phyloP scores from a whole-genome alignment of 805 yeast species.

The Kodamaea nitidulidarum region DNA sequence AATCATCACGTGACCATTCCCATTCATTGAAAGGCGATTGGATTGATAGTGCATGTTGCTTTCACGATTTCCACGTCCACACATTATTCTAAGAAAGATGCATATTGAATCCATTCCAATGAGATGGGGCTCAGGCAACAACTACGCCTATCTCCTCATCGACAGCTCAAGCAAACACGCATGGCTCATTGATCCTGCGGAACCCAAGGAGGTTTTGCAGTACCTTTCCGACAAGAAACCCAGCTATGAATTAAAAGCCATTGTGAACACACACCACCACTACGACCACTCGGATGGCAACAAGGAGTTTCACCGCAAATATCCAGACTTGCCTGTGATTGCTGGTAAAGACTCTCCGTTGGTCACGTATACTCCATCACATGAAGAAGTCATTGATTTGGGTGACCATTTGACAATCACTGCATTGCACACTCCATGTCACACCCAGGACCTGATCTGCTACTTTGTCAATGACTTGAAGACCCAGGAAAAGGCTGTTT shows the following conservation, averaged over 20 bases:
- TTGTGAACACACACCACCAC: slow-evolving; percentile 96
- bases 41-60: not conserved
- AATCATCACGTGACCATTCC: not conserved
- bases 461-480: slow-evolving; percentile 66
- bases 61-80: not conserved
- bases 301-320: slow-evolving; percentile 35
- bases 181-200: slow-evolving; percentile 92
- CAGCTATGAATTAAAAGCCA: slow-evolving; percentile 56
- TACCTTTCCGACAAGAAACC: slow-evolving; percentile 41
- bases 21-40: not conserved
- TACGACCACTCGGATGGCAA: slow-evolving; percentile 94
- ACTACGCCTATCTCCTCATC: slow-evolving; percentile 75
- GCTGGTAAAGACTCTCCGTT: slow-evolving; percentile 81
- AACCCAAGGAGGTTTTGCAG: slow-evolving; percentile 57
- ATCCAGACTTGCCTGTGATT: slow-evolving; percentile 57
- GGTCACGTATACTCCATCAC: slow-evolving; percentile 67
- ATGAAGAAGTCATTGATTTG: slow-evolving; percentile 55
- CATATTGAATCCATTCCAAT: slow-evolving; percentile 78
- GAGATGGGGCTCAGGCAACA: slow-evolving; percentile 95
- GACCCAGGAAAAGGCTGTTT: slow-evolving; percentile 67
- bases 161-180: slow-evolving; percentile 65
- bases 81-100: slow-evolving; percentile 49
- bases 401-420: slow-evolving; percentile 64
- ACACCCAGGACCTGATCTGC: slow-evolving; percentile 94
- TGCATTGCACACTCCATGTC: slow-evolving; percentile 95